These are phyloP conservation scores for Populus davidiana DNA, from an alignment of 345 rosid species.

Conservation along the genomic window DNA sequence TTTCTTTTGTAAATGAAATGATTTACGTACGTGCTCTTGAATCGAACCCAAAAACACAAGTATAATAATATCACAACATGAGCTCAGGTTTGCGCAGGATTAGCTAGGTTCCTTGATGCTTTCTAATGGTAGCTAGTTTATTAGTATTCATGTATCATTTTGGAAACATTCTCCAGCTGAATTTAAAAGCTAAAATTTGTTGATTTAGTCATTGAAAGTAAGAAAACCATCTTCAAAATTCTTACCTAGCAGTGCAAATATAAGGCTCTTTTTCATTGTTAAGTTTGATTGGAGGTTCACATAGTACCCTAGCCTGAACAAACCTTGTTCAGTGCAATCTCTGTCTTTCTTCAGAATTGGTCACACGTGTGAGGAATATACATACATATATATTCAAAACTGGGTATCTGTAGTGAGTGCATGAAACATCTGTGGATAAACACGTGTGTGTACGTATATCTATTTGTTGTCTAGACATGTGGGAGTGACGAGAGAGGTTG, in stretches of 20 bases:
- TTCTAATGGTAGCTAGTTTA: background rate
- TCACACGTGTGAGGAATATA: constrained; percentile 42
- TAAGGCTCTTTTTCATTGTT: background rate
- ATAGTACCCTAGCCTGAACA: background rate
- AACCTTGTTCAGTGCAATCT: constrained; percentile 10
- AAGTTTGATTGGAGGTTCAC: background rate
- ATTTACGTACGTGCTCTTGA: background rate
- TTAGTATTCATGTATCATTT: background rate
- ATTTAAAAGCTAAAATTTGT: background rate
- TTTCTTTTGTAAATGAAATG: background rate
- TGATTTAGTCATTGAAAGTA: background rate
- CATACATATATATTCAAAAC: background rate
- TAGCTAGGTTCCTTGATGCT: background rate
- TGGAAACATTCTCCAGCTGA: background rate
- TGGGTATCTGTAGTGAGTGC: constrained; percentile 21
- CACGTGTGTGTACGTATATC: constrained; percentile 33
- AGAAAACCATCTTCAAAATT: background rate
- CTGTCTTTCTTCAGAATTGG: constrained; percentile 16
- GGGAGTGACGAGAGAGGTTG: constrained; percentile 26
- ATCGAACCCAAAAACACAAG: background rate
- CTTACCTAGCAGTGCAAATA: background rate
- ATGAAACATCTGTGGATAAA: constrained; percentile 25
- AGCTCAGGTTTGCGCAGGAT: background rate
- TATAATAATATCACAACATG: background rate
- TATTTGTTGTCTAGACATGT: constrained; percentile 26